Conservation (phyloP, 148 eudicot species). For the Amaranthus palmeri region DNA sequence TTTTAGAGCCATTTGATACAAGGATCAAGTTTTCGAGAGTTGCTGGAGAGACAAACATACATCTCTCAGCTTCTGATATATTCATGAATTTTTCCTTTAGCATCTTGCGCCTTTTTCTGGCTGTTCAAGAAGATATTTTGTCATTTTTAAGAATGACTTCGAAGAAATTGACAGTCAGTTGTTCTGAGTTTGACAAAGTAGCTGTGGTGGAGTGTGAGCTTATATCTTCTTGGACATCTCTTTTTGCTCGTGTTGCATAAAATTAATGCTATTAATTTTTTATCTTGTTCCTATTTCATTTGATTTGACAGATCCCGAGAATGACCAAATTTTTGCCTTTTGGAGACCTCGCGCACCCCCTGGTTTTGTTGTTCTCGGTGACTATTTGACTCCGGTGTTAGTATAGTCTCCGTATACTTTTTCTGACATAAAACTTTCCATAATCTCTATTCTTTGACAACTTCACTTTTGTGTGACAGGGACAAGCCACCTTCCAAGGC, state of each 20-base stretch:
- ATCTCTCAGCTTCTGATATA: slow-evolving; percentile 70
- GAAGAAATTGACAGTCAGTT: slow-evolving; percentile 68
- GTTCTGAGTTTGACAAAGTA: slow-evolving; percentile 94
- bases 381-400: slow-evolving; percentile 87
- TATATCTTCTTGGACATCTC: slow-evolving; percentile 4
- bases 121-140: slow-evolving; percentile 89
- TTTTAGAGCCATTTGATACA: slow-evolving; percentile 96
- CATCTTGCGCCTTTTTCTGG: slow-evolving; percentile 81
- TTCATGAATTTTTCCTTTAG: slow-evolving; percentile 97
- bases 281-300: slow-evolving; percentile 4
- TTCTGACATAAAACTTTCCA: background rate
- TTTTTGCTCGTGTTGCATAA: background rate
- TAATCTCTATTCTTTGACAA: background rate
- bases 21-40: slow-evolving; percentile 64
- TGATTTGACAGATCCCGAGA: slow-evolving; percentile 38
- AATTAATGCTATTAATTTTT: background rate
- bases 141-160: slow-evolving; percentile 75
- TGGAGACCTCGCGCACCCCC: slow-evolving; percentile 99
- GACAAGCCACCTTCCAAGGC: slow-evolving; percentile 96
- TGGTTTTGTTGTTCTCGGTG: slow-evolving; percentile 95
- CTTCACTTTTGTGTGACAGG: slow-evolving; percentile 30
- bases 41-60: slow-evolving; percentile 76
- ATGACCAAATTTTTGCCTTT: slow-evolving; percentile 66
- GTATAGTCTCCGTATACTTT: slow-evolving; percentile 21
- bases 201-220: slow-evolving; percentile 70